These are phyloP conservation scores for Pythium guiyangense DNA, from an alignment of 352 stramenopile genomes.

Conservation along the genomic window DNA sequence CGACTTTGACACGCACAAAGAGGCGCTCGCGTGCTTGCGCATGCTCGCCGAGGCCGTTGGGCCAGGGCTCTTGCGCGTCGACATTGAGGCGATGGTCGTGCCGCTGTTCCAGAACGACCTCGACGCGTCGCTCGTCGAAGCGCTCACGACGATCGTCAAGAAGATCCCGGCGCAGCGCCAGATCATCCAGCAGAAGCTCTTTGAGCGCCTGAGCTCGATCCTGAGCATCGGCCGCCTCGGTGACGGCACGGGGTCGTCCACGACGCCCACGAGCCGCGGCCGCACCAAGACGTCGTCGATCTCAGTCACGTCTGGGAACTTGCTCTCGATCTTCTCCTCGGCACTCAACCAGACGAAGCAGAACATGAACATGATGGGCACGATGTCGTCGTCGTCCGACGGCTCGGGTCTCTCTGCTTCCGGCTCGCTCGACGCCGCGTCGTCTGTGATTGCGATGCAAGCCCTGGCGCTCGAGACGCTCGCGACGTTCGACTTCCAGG, in stretches of 20 bases:
- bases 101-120: constrained; percentile 84
- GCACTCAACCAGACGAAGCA: constrained; percentile 40
- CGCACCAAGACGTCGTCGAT: constrained; percentile 76
- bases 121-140: constrained; percentile 76
- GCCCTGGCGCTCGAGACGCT: constrained; percentile 81
- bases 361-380: constrained; percentile 32
- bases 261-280: constrained; percentile 53
- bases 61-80: constrained; percentile 65
- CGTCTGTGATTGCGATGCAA: constrained; percentile 73
- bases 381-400: constrained; percentile 39
- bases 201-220: constrained; percentile 76
- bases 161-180: constrained; percentile 72
- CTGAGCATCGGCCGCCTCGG: constrained; percentile 44
- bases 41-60: constrained; percentile 81
- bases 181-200: constrained; percentile 80
- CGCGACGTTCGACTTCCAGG: constrained; percentile 83
- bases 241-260: constrained; percentile 35
- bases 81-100: constrained; percentile 76
- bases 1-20: constrained; percentile 80
- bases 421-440: constrained; percentile 30
- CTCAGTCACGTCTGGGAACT: constrained; percentile 55
- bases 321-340: constrained; percentile 69
- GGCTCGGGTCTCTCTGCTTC: constrained; percentile 22
- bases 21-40: constrained; percentile 74
- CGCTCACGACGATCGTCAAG: constrained; percentile 81